Base-by-base conservation (phyloP, 768 basidiomycete genomes). In the Lepiota brunneoincarnata region DNA sequence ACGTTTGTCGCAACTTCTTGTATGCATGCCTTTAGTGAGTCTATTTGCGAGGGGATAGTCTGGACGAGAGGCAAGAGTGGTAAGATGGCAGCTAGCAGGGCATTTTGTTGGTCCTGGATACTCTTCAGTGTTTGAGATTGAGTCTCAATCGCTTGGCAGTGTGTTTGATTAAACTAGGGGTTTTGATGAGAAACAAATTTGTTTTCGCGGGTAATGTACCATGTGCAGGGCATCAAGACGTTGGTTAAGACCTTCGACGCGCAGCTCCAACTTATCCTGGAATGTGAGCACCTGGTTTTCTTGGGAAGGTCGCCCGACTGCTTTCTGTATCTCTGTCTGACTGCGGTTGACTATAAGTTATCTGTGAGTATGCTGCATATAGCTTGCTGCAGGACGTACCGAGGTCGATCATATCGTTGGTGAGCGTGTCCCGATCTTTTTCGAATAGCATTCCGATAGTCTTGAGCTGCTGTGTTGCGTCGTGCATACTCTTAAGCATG, bases 31-130 rank as follows among this genome's bases (percentile, higher is more conserved):
- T 54, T 40, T 1, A 48, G 35, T 12, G 72, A 61, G 49, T 83
- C 77, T 49, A 88, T 73, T 59, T 86, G 83, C 1, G 79, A 64
- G 1, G 85, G 81, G 17, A 89, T 58, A 7, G 80, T 69, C 55
- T 87, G 83, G 1, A 88, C 55, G 3, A 86, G 68, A 23, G 87
- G 85, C 2, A 86, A 66, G 14, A 90, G 65, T 6, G 88, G 84
- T 0, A 80, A 57, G 1, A 90, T 67, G 10, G 81, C 70, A 20
- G 80, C 63, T 2, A 88, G 64, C 0, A 87, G 75, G 11, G 76
- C 73, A 17, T 69, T 73, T 63, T 87, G 84, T 58, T 87, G 86
- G 18, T 82, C 78, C 59, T 86, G 83, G 20, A 89, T 64, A 2
- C 75, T 75, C 56, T 84, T 84, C 47, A 88, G 69, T 10, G 76